Percentiles rank a stretch among this genome's conserved stretches.
These are phyloP conservation scores for Shiraia sp. DNA, from an alignment of 2,329 filamentous ascomycete genomes.

Conservation along the genomic window DNA sequence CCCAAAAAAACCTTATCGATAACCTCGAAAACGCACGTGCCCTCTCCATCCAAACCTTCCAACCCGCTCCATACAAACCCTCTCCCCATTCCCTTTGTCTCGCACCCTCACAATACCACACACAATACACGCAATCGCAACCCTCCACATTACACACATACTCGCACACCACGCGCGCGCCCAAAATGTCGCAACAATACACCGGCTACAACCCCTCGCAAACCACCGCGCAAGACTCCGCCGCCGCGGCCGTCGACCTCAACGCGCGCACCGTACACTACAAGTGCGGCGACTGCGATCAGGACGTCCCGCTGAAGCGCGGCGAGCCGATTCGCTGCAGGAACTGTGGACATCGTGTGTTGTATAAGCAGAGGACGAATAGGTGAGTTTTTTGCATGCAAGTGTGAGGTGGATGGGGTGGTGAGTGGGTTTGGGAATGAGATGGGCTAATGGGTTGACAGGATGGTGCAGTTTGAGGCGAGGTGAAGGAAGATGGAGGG, in stretches of 20 bases:
- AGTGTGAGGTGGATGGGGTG: background rate
- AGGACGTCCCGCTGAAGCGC: constrained; percentile 73
- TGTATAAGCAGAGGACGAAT: constrained; percentile 98
- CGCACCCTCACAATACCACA: too few species aligned
- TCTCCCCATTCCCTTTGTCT: too few species aligned
- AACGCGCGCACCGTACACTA: constrained; percentile 53
- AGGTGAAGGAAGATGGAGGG: constrained; percentile 55
- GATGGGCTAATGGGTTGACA: constrained; percentile 22
- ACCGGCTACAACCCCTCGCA: constrained; percentile 3
- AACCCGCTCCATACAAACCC: too few species aligned
- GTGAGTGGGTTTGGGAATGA: constrained; percentile 1
- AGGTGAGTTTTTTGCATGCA: constrained; percentile 64
- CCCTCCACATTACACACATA: background rate
- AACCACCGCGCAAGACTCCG: constrained; percentile 1
- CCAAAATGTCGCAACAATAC: constrained; percentile 5
- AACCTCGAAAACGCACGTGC: too few species aligned
- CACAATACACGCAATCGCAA: too few species aligned
- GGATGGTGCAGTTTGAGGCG: constrained; percentile 99
- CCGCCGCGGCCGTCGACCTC: constrained; percentile 36
- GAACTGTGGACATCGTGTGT: constrained; percentile 89
- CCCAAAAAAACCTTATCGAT: too few species aligned
- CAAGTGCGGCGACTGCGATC: constrained; percentile 80
- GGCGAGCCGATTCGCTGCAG: constrained; percentile 84
- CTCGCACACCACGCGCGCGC: background rate
- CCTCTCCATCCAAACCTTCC: too few species aligned